Percentiles rank a stretch among this genome's conserved stretches.
These are phyloP conservation scores for Phytophthora brassicae DNA, from an alignment of 352 stramenopile genomes.

Conservation along the genomic window DNA sequence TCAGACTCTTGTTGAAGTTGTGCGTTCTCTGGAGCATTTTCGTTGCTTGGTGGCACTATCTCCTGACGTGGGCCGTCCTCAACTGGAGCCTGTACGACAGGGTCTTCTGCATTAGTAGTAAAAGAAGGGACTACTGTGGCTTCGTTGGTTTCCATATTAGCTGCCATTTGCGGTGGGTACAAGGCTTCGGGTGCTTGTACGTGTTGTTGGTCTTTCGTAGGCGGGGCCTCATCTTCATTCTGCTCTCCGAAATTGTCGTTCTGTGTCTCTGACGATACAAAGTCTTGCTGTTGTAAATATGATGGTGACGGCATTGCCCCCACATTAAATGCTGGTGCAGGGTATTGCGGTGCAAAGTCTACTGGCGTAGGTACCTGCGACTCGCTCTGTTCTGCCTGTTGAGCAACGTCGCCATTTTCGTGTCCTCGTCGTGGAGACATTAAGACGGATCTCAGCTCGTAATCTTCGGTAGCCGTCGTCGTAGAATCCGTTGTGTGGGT, in stretches of 20 bases:
- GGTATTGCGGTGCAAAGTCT: conserved; percentile 17
- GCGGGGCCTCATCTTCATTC: conserved; percentile 11
- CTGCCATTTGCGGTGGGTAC: neutral
- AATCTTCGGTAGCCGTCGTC: conserved; percentile 16
- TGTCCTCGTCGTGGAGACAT: conserved; percentile 29
- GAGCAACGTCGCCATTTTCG: neutral
- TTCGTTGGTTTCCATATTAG: neutral
- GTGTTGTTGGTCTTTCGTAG: conserved; percentile 6
- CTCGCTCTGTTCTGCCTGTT: conserved; percentile 13
- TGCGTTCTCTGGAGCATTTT: neutral
- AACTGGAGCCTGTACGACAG: neutral
- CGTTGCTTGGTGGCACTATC: neutral
- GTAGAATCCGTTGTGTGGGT: neutral
- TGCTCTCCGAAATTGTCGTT: conserved; percentile 9
- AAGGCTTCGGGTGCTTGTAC: neutral
- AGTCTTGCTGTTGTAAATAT: conserved; percentile 16
- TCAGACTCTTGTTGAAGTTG: neutral
- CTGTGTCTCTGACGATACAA: neutral
- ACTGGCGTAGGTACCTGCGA: neutral
- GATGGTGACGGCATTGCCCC: conserved; percentile 16
- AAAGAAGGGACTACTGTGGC: neutral
- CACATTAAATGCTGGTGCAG: conserved; percentile 24
- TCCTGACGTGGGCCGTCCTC: neutral
- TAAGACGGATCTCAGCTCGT: conserved; percentile 44
- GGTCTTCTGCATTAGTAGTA: neutral